Conservation (phyloP, 2,329 filamentous ascomycete genomes). For the Calonectria pseudoturangicola region DNA sequence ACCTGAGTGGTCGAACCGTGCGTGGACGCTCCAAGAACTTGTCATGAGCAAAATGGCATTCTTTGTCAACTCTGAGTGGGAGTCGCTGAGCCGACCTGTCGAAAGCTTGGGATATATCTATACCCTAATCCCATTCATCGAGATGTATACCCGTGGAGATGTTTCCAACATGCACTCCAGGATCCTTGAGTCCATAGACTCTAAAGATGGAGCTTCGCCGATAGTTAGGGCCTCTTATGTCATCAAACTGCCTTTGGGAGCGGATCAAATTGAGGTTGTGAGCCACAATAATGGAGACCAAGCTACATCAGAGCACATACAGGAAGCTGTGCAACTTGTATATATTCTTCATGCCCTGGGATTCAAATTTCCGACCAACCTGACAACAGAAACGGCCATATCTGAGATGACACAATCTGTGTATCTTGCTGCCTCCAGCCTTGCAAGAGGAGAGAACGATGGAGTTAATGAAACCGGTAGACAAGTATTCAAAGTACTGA, state of each 20-base stretch:
- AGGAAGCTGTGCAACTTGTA: background rate
- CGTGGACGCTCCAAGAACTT: conserved; percentile 5
- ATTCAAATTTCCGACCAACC: conserved; percentile 9
- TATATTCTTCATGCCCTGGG: background rate
- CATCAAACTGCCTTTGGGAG: background rate
- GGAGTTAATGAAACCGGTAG: background rate
- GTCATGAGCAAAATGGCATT: conserved; percentile 12
- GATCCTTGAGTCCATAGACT: background rate
- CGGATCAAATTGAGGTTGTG: background rate
- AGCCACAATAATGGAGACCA: background rate
- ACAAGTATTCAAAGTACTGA: background rate
- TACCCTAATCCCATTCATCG: background rate
- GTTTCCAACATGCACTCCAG: background rate
- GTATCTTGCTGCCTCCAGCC: background rate
- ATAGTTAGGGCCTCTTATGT: background rate
- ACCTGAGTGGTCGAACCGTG: conserved; percentile 1
- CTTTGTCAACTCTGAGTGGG: conserved; percentile 5
- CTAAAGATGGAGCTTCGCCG: background rate
- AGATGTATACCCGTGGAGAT: background rate
- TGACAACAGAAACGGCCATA: background rate
- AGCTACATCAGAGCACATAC: background rate
- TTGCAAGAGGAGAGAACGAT: background rate
- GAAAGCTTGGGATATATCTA: conserved; percentile 3
- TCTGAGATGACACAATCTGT: background rate
- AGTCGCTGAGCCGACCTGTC: background rate